phyloP scores from a whole-genome alignment of 192 early-diverging fungal species.

The Backusella macrospora region DNA sequence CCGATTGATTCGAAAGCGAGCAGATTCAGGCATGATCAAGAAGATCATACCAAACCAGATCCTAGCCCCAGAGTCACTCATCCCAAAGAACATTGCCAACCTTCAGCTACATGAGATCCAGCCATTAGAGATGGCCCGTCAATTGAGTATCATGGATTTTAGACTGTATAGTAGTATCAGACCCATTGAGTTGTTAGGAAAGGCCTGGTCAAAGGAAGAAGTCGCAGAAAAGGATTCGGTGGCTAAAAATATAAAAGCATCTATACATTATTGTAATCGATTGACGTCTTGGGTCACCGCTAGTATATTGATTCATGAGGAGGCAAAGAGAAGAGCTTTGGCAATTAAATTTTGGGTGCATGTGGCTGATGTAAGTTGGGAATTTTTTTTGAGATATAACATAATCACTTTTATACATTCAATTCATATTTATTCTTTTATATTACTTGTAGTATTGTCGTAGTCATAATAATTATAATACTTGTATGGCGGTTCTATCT shows the following conservation, averaged over 20 bases:
- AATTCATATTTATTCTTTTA: no score
- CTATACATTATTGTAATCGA: constrained; percentile 82
- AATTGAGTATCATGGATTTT: constrained; percentile 90
- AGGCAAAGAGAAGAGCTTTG: constrained; percentile 74
- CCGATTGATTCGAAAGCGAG: constrained; percentile 11
- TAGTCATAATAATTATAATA: constrained; percentile 90
- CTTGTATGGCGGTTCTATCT: constrained; percentile 86
- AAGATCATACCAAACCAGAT: constrained; percentile 62
- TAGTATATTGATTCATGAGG: constrained; percentile 78
- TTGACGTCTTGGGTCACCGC: constrained; percentile 89
- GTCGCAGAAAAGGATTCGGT: constrained; percentile 52
- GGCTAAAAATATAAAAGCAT: constrained; percentile 84
- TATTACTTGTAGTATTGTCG: constrained; percentile 72
- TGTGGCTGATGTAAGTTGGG: constrained; percentile 68
- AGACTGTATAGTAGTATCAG: constrained; percentile 80
- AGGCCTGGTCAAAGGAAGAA: constrained; percentile 77
- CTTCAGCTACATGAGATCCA: constrained; percentile 84
- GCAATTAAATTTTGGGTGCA: constrained; percentile 83
- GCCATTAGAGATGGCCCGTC: constrained; percentile 89
- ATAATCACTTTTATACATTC: no score
- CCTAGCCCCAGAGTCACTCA: constrained; percentile 72
- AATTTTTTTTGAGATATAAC: background rate
- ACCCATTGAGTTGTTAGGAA: constrained; percentile 85
- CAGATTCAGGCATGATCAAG: constrained; percentile 40
- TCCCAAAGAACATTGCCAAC: constrained; percentile 75